phyloP scores from a whole-genome alignment of 129 eudicot species.

The Centrapalus pauciflorus region DNA sequence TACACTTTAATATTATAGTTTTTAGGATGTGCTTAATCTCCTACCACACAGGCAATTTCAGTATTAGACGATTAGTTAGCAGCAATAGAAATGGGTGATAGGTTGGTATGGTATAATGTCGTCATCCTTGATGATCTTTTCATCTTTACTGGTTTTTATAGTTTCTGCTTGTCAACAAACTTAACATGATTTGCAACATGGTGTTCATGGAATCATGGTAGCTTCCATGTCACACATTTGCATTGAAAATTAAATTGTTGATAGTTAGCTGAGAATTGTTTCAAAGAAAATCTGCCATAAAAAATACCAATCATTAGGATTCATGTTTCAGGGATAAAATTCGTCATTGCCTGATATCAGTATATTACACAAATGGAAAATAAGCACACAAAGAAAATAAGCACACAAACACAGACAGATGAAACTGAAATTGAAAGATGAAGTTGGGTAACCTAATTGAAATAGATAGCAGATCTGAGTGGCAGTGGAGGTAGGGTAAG shows the following conservation, averaged over 20 bases:
- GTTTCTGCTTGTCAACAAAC: no score
- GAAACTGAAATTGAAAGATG: not conserved
- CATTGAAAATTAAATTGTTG: not conserved
- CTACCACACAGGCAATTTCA: not conserved
- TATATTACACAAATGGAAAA: not conserved
- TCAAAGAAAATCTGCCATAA: not conserved
- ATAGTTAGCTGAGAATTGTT: not conserved
- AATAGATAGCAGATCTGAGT: not conserved
- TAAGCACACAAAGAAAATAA: not conserved
- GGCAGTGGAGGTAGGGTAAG: not conserved
- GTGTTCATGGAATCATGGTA: not conserved
- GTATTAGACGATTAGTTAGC: not conserved
- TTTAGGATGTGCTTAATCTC: not conserved
- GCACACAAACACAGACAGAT: no score
- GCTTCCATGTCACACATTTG: not conserved
- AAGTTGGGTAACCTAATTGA: not conserved
- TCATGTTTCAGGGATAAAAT: not conserved
- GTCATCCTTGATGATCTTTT: not conserved
- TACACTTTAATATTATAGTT: not conserved
- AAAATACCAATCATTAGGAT: not conserved
- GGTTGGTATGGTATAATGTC: not conserved
- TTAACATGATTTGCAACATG: not conserved
- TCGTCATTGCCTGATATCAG: not conserved
- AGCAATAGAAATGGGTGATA: not conserved
- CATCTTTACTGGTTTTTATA: not conserved